Evolutionary conservation across 768 basidiomycete species (phyloP), one percentile per base, ranked within the genome.

Genomic region (Lepiota brunneoincarnata): DNA sequence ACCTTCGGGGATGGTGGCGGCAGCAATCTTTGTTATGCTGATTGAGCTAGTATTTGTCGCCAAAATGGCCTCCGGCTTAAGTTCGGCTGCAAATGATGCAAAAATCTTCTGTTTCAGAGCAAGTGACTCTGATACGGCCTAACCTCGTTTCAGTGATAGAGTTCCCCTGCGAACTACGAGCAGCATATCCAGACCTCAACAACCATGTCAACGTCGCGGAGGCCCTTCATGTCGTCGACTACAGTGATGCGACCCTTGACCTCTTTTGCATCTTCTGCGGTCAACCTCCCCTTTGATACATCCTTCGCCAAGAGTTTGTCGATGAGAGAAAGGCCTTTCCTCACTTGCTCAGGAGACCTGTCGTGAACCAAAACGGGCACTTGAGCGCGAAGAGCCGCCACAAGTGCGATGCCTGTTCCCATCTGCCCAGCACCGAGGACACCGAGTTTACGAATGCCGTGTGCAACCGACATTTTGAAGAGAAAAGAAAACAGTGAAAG

Each of bases 1-100:
- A 21, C 83, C 83, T 48, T 76, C 69, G 0, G 84, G 82, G 17
- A 93, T 70, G 6, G 89, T 86, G 26, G 90, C 75, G 6, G 87
- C 87, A 0, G 95, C 94, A 49, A 98, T 91, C 73, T 95, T 95
- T 18, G 94, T 94, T 41, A 98, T 86, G 59, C 89, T 92, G 58
- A 98, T 98, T 9, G 91, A 93, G 53, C 92, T 94, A 2, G 95
- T 98, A 64, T 98, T 98, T 39, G 86, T 84, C 0, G 94, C 95
- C 18, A 98, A 76, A 46, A 98, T 93, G 6, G 91, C 82, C 28
- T 81, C 76, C 0, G 87, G 84, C 24, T 82, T 76, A 46, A 93
- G 67, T 62, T 87, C 81, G 44, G 78, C 78, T 14, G 87, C 80
- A 18, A 98, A 78, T 2, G 76, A 72, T 4, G 75, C 68, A 69